Conservation (phyloP, 371 early-diverging fungal species). For the Mucor saturninus region DNA sequence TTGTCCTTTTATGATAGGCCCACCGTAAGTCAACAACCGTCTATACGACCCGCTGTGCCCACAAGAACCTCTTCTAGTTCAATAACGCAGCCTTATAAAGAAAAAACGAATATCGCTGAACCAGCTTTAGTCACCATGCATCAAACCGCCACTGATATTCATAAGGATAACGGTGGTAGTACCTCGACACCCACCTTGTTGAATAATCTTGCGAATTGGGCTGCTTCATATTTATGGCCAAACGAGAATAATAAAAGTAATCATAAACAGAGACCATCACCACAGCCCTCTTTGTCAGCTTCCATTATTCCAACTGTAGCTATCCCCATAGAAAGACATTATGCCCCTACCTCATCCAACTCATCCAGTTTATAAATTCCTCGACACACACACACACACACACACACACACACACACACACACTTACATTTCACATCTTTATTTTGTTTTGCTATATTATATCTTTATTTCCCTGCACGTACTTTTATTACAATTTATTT, state of each 20-base stretch:
- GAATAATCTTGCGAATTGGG: constrained; percentile 28
- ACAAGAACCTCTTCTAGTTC: constrained; percentile 7
- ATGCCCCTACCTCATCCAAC: constrained; percentile 19
- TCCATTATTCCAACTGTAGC: constrained; percentile 14
- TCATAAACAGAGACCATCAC: constrained; percentile 1
- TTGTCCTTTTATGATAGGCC: constrained; percentile 18
- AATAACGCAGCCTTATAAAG: constrained; percentile 18
- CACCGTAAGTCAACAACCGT: constrained; percentile 1
- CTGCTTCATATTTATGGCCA: constrained; percentile 29
- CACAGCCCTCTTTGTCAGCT: constrained; percentile 7
- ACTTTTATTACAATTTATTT: no score
- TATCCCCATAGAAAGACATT: constrained; percentile 17
- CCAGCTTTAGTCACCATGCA: constrained; percentile 33
- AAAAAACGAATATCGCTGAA: constrained; percentile 30
- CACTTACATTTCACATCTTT: no score
- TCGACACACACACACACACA: no score
- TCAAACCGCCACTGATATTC: constrained; percentile 31
- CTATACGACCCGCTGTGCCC: not conserved
- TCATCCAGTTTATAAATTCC: constrained; percentile 19
- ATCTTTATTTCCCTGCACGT: no score
- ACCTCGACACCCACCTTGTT: constrained; percentile 9
- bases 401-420: no score
- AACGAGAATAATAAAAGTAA: constrained; percentile 1
- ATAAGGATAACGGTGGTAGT: constrained; percentile 10
- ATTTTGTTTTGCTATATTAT: no score